phyloP scores from a whole-genome alignment of 345 rosid genomes.

The Excoecaria cochinchinensis region DNA sequence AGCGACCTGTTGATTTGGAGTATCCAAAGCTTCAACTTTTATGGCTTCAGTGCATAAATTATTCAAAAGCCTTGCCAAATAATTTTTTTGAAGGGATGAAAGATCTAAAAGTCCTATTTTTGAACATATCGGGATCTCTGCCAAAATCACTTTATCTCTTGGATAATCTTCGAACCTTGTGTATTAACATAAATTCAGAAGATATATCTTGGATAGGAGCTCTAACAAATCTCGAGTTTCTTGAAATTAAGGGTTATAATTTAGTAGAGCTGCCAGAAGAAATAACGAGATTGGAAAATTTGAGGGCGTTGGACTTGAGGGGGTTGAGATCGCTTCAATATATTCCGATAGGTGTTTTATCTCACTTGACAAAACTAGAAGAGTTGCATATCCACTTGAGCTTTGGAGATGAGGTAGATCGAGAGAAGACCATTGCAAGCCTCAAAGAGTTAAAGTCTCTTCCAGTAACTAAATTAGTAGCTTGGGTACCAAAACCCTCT shows the following conservation, averaged over 20 bases:
- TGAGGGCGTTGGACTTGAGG: background rate
- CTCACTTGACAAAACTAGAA: background rate
- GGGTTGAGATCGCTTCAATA: background rate
- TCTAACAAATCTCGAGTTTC: background rate
- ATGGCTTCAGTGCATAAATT: fast-evolving
- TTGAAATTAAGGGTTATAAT: background rate
- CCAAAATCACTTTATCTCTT: conserved; percentile 15
- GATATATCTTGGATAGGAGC: background rate
- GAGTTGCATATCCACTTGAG: background rate
- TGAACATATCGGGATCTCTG: background rate
- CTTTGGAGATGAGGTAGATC: too few relatives aligned
- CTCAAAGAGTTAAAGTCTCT: too few relatives aligned
- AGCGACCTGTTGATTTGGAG: background rate
- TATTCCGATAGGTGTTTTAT: background rate
- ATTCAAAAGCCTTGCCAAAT: background rate
- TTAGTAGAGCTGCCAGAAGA: background rate
- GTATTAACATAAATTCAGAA: background rate
- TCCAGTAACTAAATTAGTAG: too few relatives aligned
- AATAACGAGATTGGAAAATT: background rate
- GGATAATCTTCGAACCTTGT: conserved; percentile 19
- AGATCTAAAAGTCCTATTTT: conserved; percentile 21
- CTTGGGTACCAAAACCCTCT: too few relatives aligned
- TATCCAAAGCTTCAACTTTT: conserved; percentile 21
- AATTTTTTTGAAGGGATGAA: conserved; percentile 13
- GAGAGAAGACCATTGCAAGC: too few relatives aligned